Evolutionary conservation across 495 filamentous ascomycete species (phyloP).

Genomic region (Talaromyces adpressus): DNA sequence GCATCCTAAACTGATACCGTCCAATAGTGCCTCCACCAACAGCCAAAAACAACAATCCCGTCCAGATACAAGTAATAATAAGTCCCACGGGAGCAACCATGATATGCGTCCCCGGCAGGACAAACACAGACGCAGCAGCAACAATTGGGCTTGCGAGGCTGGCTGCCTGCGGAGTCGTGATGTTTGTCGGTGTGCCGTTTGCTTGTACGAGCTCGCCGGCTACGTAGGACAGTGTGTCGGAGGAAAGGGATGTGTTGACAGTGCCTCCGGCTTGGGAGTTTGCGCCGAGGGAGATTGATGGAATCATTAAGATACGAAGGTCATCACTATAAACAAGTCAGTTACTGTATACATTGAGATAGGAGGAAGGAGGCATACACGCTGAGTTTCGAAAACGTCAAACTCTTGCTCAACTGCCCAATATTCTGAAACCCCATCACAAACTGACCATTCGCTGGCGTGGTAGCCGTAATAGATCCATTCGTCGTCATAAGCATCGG

Average conservation of each 20-base stretch:
- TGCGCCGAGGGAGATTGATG: slow-evolving; percentile 52
- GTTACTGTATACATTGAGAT: neutral
- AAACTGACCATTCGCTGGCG: neutral
- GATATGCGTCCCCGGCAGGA: slow-evolving; percentile 59
- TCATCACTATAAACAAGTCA: slow-evolving; percentile 28
- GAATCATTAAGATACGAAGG: slow-evolving; percentile 55
- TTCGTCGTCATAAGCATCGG: neutral
- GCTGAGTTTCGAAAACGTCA: slow-evolving; percentile 13
- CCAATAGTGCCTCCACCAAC: slow-evolving; percentile 57
- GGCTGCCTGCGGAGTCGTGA: slow-evolving; percentile 29
- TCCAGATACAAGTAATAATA: slow-evolving; percentile 58
- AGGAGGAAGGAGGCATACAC: slow-evolving; percentile 13
- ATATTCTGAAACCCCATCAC: slow-evolving; percentile 21
- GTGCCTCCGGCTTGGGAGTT: slow-evolving; percentile 29
- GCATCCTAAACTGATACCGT: slow-evolving; percentile 55
- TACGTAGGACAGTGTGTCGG: slow-evolving; percentile 61
- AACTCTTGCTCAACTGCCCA: slow-evolving; percentile 20
- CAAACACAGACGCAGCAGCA: slow-evolving; percentile 38
- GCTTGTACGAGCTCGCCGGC: slow-evolving; percentile 56
- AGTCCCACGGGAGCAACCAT: slow-evolving; percentile 62
- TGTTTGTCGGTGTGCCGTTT: slow-evolving; percentile 31
- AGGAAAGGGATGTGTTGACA: slow-evolving; percentile 54
- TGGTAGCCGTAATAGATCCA: neutral
- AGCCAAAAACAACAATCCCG: slow-evolving; percentile 42
- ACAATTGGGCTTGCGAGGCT: slow-evolving; percentile 20